A percentile compares a stretch with the other conserved stretches of the same genome.
Evolutionary conservation across 345 rosid genomes (phyloP).

Genomic region (Mercurialis annua): DNA sequence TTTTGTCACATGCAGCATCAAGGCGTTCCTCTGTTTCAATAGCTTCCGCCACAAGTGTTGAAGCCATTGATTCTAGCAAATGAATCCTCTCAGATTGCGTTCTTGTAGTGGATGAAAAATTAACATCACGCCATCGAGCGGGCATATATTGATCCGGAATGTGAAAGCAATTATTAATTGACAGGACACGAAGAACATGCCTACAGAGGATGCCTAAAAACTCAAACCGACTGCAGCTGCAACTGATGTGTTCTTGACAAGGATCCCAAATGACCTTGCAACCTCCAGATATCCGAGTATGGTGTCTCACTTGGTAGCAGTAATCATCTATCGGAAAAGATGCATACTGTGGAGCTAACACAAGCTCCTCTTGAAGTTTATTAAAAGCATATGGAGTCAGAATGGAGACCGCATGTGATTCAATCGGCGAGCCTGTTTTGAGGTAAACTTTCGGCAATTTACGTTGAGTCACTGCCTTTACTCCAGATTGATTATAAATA

Average conservation of each 20-base stretch:
- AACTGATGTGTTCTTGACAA: constrained; percentile 47
- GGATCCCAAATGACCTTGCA: constrained; percentile 53
- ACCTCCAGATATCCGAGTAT: constrained; percentile 41
- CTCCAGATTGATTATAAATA: constrained; percentile 29
- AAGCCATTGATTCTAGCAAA: constrained; percentile 47
- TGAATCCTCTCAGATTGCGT: constrained; percentile 40
- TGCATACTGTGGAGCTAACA: constrained; percentile 60
- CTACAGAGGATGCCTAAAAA: constrained; percentile 61
- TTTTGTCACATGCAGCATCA: constrained; percentile 53
- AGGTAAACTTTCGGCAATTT: constrained; percentile 39
- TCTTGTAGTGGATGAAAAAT: constrained; percentile 21
- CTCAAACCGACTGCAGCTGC: constrained; percentile 53
- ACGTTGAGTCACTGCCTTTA: constrained; percentile 37
- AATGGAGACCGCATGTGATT: constrained; percentile 52
- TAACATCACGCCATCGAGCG: constrained; percentile 33
- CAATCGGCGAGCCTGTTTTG: constrained; percentile 62
- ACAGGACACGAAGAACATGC: constrained; percentile 54
- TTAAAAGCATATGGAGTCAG: constrained; percentile 55
- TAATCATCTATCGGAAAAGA: constrained; percentile 46
- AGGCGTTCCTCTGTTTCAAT: constrained; percentile 50
- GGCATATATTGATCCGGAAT: constrained; percentile 53
- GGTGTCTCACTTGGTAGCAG: constrained; percentile 52
- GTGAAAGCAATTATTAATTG: constrained; percentile 55
- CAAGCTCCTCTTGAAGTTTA: constrained; percentile 59
- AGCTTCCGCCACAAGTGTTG: constrained; percentile 43